Evolutionary conservation across 345 rosid genomes (phyloP), one percentile per base, ranked within the genome.

Genomic region (Chamaenerion angustifolium): DNA sequence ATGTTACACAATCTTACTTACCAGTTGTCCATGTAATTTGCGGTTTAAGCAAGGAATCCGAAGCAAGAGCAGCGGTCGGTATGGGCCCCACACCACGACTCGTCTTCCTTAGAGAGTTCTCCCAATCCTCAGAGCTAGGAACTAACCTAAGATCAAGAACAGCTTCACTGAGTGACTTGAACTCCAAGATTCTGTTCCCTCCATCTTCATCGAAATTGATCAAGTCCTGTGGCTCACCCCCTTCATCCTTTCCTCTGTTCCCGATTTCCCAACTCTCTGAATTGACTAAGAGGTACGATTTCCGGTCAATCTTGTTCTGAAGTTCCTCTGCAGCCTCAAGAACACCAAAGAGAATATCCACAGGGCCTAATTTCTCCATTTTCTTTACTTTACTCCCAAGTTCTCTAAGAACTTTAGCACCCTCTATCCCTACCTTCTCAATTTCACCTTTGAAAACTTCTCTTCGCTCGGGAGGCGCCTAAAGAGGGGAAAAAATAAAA

Each of bases 181-280:
- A 52, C 27, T 65, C 78, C 19, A 81, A 65, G 55, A 76, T 66
- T 42, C 68, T 71, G 43, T 57, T 48, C 53, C 66, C 60, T 56
- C 66, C 60, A 5, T 71, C 73, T 51, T 70, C 73, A 48, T 78
- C 87, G 11, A 75, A 59, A 61, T 67, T 60, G 46, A 82, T 65
- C 9, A 56, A 48, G 15, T 85, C 82, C 48, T 78, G 87, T 48
- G 76, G 77, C 63, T 71, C 73, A 13, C 42, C 50, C 16, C 35
- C 46, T 17, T 8, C 10, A 19, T 59, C 75, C 46, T 74, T 70
- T 19, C 57, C 57, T 41, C 86, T 67, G 51, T 67, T 76, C 56
- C 95, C 88, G 9, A 85, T 79, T 72, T 85, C 90, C 98, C 98
- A 90, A 66, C 69, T 51, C 62, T 83, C 98, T 0, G 92, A 76